Evolutionary conservation across 2,329 filamentous ascomycete species (phyloP), one percentile per base, ranked within the genome.

Genomic region (Botryosphaeria dothidea): DNA sequence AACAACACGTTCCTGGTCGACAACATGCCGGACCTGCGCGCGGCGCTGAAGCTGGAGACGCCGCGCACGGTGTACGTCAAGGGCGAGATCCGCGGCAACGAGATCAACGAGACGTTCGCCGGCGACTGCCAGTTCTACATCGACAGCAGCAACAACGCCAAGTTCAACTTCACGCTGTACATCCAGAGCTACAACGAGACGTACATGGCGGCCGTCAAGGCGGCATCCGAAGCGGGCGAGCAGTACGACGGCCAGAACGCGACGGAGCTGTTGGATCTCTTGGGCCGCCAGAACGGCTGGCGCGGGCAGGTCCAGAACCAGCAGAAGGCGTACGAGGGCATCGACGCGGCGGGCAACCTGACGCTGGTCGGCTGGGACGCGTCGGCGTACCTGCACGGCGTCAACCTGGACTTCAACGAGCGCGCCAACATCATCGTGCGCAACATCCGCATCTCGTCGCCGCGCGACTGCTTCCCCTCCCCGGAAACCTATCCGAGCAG

Each of bases 341-440:
- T 62, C 34, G 58, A 62, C 45, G 58, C 34, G 5, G 45, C 58
- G 1, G 45, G 58, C 45, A 51, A 62, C 58, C 58, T 62, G 7
- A 62, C 58, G 45, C 45, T 62, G 9, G 19, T 62, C 45, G 58
- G 58, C 21, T 62, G 43, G 58, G 58, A 62, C 21, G 25, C 29
- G 13, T 49, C 43, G 1, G 45, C 58, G 4, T 62, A 62, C 31
- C 58, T 62, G 29, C 43, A 62, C 45, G 58, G 58, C 46, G 58
- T 62, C 41, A 62, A 51, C 29, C 58, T 62, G 7, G 48, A 41
- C 45, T 62, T 62, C 58, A 62, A 62, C 58, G n/a, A 21, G 43
- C 43, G 46, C 19, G 49, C 58, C 31, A 62, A 62, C 45, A 62
- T 62, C 45, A 62, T 62, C 45, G 51, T 62, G 29, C 58, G 58